Base-by-base conservation (phyloP, 257 asterid species). In the Paraleonurus japonicus region DNA sequence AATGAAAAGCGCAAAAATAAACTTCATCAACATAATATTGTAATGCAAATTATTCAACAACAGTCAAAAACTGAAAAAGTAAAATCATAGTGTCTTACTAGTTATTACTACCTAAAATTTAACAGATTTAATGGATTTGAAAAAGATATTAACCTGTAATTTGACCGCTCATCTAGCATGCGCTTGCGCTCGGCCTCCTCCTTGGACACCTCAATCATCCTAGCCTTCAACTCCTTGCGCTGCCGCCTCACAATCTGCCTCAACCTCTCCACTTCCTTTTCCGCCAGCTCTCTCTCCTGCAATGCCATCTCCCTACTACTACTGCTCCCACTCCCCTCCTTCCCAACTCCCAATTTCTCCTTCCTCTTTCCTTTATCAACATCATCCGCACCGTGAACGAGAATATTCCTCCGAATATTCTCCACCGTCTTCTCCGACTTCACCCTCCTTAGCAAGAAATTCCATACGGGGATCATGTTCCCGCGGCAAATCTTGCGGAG, bases 351-450 rank as follows among this genome's bases (percentile, higher is more conserved):
- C 57, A 47, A 37, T 69, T 80, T 83, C 79, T 78, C 94, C 85
- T 76, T 84, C 79, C 82, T 85, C 85, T 86, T 74, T 74, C 88
- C 86, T 63, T 78, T 85, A 64, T 73, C 83, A 54, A 72, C 82
- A 43, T 82, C 95, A 65, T 79, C 88, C 19, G 81, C 88, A 0
- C 99, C 98, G 12, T 92, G 99, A 41, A 95, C 98, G 4, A 95
- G 81, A 78, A 95, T 92, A 77, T 92, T 95, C 65, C 94, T 79
- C 54, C 95, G 90, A 32, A 95, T 90, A 58, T 79, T 89, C 74
- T 95, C 98, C 30, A 92, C 99, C 41, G 95, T 95, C 81, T 95
- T 95, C 77, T 95, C 98, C 37, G 99, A 95, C 74, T 95, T 95
- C 69, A 95, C 99, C 75, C 99, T 83, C 64, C 71, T 87, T 15